Conservation (phyloP, 306 rosid genomes). For the Neltuma alba region DNA sequence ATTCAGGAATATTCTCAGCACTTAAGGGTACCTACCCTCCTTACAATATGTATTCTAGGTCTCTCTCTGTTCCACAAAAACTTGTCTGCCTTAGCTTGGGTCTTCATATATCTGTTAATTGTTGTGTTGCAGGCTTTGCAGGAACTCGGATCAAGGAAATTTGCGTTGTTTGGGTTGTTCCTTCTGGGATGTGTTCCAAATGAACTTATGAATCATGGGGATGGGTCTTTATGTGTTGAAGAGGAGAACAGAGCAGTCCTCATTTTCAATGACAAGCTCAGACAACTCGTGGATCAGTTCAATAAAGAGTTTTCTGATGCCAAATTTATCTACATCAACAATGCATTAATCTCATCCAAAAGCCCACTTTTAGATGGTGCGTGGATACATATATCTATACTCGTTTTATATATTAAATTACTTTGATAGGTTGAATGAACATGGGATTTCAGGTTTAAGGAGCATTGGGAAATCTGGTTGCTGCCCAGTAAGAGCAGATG, state of each 20-base stretch:
- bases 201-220: constrained; percentile 42
- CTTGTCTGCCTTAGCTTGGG: too few relatives aligned
- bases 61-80: too few relatives aligned
- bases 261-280: constrained; percentile 50
- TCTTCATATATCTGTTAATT: too few relatives aligned
- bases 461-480: background rate
- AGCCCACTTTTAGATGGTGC: background rate
- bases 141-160: constrained; percentile 63
- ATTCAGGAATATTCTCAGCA: constrained; percentile 34
- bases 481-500: constrained; percentile 34
- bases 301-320: constrained; percentile 42
- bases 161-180: constrained; percentile 53
- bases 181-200: constrained; percentile 60
- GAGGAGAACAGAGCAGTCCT: constrained; percentile 33
- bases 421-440: background rate
- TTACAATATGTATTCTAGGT: too few relatives aligned
- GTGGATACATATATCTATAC: background rate
- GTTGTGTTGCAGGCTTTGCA: constrained; percentile 43
- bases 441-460: constrained; percentile 27
- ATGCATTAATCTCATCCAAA: background rate
- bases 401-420: background rate
- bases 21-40: background rate
- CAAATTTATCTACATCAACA: constrained; percentile 38
- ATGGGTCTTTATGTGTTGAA: constrained; percentile 52
- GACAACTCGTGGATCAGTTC: constrained; percentile 36